Base-by-base conservation (phyloP, 2,329 filamentous ascomycete genomes). In the Aspergillus sp. region DNA sequence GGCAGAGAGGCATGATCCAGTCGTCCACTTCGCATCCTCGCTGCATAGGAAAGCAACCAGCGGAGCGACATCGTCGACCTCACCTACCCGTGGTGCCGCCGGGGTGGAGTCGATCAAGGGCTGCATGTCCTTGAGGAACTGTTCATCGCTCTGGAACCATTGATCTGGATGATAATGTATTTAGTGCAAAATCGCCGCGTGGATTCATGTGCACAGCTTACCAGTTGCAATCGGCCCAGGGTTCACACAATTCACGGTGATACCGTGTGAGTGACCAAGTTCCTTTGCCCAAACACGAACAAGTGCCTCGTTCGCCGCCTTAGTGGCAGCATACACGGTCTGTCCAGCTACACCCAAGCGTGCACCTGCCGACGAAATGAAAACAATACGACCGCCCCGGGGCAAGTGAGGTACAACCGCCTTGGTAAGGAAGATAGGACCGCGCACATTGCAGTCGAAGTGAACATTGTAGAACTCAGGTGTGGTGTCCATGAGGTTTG, bases 301-400 rank as follows among this genome's bases (percentile, higher is more conserved):
- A 6, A 28, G 25, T 66, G 83, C 83, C 70, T 87, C 84, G 32
- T 86, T 67, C 0, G 85, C 85, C 5, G 83, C 84, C 73, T 87
- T 87, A 71, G 80, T 83, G 23, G 83, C 82, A 55, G 82, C 84
- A 71, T 87, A 87, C 54, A 87, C 79, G 39, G 80, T 79, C 74
- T 85, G 83, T n/a, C 78, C 80, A 43, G 81, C 75, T 71, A 85
- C 83, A 15, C 84, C 84, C 57, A 81, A 77, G 23, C 80, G 78
- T n/a, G 82, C 81, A 28, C 80, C 83, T 28, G 85, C 82, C 60
- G 81, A 85, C 5, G 82, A 85, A 55, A 86, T 74, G 72, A 82
- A 85, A 69, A 87, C 78, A 65, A 87, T 80, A 58, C 80, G 82
- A 60, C 76, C 84, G 64, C 72, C 70, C 25, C 25, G 25, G 25